Base-by-base conservation (phyloP, 2,329 filamentous ascomycete species). In the Colletotrichum phormii region DNA sequence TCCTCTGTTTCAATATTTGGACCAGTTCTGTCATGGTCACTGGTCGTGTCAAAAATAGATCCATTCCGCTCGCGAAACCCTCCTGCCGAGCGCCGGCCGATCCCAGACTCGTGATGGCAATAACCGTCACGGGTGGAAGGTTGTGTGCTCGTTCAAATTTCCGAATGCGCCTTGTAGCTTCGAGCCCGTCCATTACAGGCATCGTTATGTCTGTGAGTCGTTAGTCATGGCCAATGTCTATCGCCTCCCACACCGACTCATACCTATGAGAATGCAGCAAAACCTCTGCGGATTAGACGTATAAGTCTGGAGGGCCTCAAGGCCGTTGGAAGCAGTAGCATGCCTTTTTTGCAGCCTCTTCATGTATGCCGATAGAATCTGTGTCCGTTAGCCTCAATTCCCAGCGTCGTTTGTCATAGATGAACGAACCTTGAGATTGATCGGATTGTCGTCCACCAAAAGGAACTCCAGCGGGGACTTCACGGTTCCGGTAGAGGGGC, bases 31-130 rank as follows among this genome's bases (percentile, higher is more conserved):
- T 78, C 26, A 83, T 74, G 13, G 81, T 76, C 8, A 87, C 84
- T 2, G 85, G 85, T 75, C 86, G 86, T 71, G 85, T 85, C 54
- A 87, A 74, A 72, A 86, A 86, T 1, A 86, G 72, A 75, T 87
- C 84, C 54, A 86, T 81, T 1, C 85, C 85, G 66, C 80, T 82
- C 12, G 80, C 82, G 66, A 84, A 84, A 0, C 85, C 85, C 69
- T 87, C 85, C 73, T 85, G 82, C 65, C 85, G 81, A 2, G 84
- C 84, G 46, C 81, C 80, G 0, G 81, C 78, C 64, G 83, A 84
- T 0, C 83, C 85, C 6, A 85, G 77, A 0, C 85, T 85, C 0
- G 85, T 86, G 5, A 87, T 76, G 2, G 85, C 85, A 26, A 86
- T 85, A 35, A 87, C 82, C 0, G 81, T 82, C 0, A 82, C 83